Conservation (phyloP, 2,329 filamentous ascomycete species). For the Hymenoscyphus salicellus region DNA sequence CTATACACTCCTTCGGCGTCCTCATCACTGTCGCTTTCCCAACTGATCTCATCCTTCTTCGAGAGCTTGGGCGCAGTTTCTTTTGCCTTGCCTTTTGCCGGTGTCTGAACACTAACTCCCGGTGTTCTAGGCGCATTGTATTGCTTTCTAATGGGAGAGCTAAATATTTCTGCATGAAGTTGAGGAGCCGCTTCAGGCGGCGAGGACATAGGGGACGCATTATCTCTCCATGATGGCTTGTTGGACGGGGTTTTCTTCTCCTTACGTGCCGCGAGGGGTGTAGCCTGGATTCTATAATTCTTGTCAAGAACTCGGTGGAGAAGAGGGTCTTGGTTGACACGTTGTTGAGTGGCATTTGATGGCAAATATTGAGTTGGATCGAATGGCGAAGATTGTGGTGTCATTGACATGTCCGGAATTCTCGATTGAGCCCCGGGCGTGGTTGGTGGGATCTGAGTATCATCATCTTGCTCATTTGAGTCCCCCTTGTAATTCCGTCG, state of each 20-base stretch:
- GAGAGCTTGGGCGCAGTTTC: slow-evolving; percentile 45
- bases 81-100: slow-evolving; percentile 51
- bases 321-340: slow-evolving; percentile 64
- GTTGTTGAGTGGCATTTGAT: slow-evolving; percentile 36
- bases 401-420: slow-evolving; percentile 61
- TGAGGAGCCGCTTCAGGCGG: slow-evolving; percentile 79
- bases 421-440: slow-evolving; percentile 42
- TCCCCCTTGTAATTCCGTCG: slow-evolving; percentile 59
- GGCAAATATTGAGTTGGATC: slow-evolving; percentile 46
- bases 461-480: slow-evolving; percentile 39
- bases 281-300: slow-evolving; percentile 90
- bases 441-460: slow-evolving; percentile 39
- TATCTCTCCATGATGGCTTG: slow-evolving; percentile 35
- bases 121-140: slow-evolving; percentile 62
- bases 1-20: slow-evolving; percentile 59
- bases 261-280: slow-evolving; percentile 64
- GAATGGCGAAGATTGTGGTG: slow-evolving; percentile 57
- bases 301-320: slow-evolving; percentile 93
- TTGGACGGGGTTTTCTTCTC: slow-evolving; percentile 36
- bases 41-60: slow-evolving; percentile 57
- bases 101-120: slow-evolving; percentile 83
- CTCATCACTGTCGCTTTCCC: slow-evolving; percentile 66
- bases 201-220: slow-evolving; percentile 53
- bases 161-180: slow-evolving; percentile 80
- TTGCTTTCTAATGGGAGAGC: slow-evolving; percentile 60